Evolutionary conservation across 176 grass and related monocot species (phyloP).

Genomic region (Poa pratensis): DNA sequence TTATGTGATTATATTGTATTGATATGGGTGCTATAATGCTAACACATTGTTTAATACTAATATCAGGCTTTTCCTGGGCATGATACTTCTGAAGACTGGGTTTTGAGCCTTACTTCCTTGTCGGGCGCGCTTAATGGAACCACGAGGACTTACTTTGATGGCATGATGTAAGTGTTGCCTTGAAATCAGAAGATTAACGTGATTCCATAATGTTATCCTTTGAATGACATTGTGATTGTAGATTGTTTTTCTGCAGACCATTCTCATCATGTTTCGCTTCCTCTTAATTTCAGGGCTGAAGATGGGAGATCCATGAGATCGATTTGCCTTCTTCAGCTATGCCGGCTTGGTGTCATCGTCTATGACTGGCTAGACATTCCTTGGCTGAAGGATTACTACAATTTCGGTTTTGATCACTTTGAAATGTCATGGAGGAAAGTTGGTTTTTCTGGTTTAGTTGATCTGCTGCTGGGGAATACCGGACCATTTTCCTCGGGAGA

Average conservation of each 20-base stretch:
- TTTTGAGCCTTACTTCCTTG: constrained; percentile 93
- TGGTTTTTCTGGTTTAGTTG: constrained; percentile 70
- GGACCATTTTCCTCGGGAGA: constrained; percentile 88
- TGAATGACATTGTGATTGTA: neutral
- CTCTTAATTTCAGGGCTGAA: constrained; percentile 68
- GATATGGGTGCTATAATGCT: constrained; percentile 25
- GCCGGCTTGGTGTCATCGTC: constrained; percentile 81
- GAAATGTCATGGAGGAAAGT: constrained; percentile 84
- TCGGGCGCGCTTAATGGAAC: constrained; percentile 96
- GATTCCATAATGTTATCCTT: neutral
- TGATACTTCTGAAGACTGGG: constrained; percentile 92
- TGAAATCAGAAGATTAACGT: constrained; percentile 10
- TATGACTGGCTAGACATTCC: constrained; percentile 95
- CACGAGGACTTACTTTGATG: constrained; percentile 95
- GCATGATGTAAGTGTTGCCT: constrained; percentile 78
- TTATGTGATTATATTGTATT: neutral
- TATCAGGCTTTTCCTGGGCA: constrained; percentile 81
- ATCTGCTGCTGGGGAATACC: constrained; percentile 72
- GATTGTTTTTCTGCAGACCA: neutral
- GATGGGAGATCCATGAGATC: constrained; percentile 85
- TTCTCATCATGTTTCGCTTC: neutral
- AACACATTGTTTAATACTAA: constrained; percentile 31
- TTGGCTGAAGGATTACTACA: constrained; percentile 97
- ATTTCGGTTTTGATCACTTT: constrained; percentile 96
- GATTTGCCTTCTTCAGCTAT: constrained; percentile 85